These are phyloP conservation scores for Echinosophora koreensis DNA, from an alignment of 306 rosid species.

Conservation along the genomic window DNA sequence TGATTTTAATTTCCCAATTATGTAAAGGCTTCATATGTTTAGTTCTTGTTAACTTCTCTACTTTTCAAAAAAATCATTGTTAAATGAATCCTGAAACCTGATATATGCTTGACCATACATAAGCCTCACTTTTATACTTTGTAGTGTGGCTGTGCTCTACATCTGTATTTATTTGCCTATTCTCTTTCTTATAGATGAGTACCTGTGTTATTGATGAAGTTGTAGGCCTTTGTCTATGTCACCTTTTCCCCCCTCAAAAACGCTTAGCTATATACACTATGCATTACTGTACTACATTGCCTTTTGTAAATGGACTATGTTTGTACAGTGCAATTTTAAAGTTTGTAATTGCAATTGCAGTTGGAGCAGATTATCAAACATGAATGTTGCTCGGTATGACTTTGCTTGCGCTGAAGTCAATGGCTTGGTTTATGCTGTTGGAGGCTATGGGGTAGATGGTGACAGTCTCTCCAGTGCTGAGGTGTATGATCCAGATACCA, in stretches of 20 bases:
- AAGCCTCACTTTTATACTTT: neutral
- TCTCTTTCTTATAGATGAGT: neutral
- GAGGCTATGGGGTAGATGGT: conserved; percentile 78
- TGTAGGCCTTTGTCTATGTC: neutral
- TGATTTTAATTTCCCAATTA: neutral
- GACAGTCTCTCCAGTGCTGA: conserved; percentile 82
- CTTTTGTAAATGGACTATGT: neutral
- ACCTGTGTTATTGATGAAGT: neutral
- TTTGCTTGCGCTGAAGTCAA: conserved; percentile 89
- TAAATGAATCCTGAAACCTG: conserved; percentile 6
- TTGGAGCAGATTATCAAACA: conserved; percentile 78
- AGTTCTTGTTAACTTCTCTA: neutral
- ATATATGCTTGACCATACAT: conserved; percentile 5
- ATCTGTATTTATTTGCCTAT: neutral
- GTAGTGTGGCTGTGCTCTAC: too few relatives aligned
- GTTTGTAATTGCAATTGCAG: conserved; percentile 59
- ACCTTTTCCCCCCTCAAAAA: neutral
- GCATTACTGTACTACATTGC: neutral
- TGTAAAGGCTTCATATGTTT: neutral
- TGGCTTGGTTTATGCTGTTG: conserved; percentile 87
- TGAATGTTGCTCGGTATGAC: conserved; percentile 84
- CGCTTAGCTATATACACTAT: neutral
- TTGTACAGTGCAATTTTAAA: neutral
- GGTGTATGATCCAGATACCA: conserved; percentile 74
- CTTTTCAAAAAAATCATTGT: neutral